Percentiles rank a stretch among this genome's conserved stretches.
These are phyloP conservation scores for Suhomyces kunorum DNA, from an alignment of 1,139 yeast species.

Conservation along the genomic window DNA sequence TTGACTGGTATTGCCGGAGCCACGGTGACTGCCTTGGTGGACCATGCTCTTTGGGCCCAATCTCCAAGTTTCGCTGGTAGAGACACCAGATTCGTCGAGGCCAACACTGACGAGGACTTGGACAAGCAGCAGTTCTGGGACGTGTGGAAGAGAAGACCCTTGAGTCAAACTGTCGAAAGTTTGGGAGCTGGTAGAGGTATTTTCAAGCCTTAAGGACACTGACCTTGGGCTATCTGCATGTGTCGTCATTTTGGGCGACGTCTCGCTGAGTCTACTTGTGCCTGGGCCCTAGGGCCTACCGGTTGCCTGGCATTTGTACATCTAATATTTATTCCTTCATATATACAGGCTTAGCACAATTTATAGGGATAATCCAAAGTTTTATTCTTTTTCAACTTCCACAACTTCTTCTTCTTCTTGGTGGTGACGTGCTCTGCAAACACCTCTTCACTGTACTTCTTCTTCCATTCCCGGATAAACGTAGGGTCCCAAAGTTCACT, in stretches of 20 bases:
- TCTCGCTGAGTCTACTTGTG: conserved; percentile 2
- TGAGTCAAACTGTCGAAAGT: conserved; percentile 76
- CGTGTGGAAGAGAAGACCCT: conserved; percentile 76
- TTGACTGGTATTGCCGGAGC: conserved; percentile 48
- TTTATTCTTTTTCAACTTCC: conserved; percentile 82
- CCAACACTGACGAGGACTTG: conserved; percentile 35
- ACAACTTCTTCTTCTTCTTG: conserved; percentile 82
- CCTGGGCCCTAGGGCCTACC: background rate
- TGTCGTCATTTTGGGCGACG: conserved; percentile 3
- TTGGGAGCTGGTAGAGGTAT: conserved; percentile 71
- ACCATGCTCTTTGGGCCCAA: conserved; percentile 48
- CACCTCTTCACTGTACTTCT: conserved; percentile 73
- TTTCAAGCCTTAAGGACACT: conserved; percentile 22
- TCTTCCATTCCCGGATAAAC: conserved; percentile 79
- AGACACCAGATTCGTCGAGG: conserved; percentile 38
- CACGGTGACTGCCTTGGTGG: conserved; percentile 39
- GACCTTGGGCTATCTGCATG: conserved; percentile 4
- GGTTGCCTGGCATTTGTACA: conserved; percentile 11
- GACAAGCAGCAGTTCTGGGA: conserved; percentile 79
- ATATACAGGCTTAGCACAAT: conserved; percentile 16
- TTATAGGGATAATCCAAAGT: conserved; percentile 81
- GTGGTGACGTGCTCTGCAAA: conserved; percentile 84
- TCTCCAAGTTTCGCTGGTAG: conserved; percentile 43
- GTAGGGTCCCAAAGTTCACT: conserved; percentile 97
- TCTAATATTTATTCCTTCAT: conserved; percentile 11